Conservation (phyloP, 108 stramenopile species). For the Pseudonitzschia pungens region DNA sequence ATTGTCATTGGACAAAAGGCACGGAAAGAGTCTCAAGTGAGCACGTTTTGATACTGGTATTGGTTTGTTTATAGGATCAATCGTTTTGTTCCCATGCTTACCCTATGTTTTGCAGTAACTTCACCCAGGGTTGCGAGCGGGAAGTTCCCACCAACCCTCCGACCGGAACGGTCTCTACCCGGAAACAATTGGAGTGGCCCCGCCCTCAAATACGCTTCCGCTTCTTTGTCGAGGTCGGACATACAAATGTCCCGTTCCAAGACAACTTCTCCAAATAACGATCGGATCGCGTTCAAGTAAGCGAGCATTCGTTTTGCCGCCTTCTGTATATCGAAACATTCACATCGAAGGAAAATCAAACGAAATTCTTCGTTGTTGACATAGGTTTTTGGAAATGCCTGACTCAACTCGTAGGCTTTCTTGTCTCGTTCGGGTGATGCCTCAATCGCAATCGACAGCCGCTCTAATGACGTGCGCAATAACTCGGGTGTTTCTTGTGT, state of each 20-base stretch:
- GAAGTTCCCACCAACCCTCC: conserved; percentile 9
- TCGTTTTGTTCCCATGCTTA: background rate
- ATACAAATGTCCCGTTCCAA: background rate
- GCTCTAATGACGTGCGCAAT: background rate
- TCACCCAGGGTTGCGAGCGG: background rate
- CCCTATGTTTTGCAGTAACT: background rate
- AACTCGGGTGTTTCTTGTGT: conserved; percentile 14
- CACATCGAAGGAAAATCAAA: conserved; percentile 40
- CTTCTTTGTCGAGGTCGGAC: background rate
- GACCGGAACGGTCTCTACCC: conserved; percentile 4
- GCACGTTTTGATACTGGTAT: background rate
- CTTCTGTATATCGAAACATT: conserved; percentile 30
- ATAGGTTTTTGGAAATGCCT: background rate
- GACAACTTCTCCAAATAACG: background rate
- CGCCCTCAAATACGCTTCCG: background rate
- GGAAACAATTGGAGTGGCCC: background rate
- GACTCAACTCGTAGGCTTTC: background rate
- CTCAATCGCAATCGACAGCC: background rate
- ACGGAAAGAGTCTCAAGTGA: background rate
- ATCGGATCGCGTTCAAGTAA: conserved; percentile 18
- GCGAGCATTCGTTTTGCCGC: conserved; percentile 33
- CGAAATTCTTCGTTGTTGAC: conserved; percentile 24
- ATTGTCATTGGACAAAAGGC: background rate
- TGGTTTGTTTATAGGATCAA: no score
- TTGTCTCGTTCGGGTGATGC: background rate